Evolutionary conservation across 352 stramenopile genomes (phyloP).

Genomic region (Phytophthora ramorum): DNA sequence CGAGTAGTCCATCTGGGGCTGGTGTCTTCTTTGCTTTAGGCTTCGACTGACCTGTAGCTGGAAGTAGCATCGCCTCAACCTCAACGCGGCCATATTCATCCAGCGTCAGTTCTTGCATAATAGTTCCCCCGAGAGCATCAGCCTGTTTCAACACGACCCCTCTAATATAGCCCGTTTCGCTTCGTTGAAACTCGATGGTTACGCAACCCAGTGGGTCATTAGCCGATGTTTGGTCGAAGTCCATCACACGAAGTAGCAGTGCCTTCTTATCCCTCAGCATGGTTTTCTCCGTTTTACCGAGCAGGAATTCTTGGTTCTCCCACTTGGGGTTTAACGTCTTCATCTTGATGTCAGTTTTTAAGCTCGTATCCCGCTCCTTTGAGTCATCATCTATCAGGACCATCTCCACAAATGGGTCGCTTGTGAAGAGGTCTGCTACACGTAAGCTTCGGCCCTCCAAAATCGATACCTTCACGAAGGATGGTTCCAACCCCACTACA

Average conservation of each 20-base stretch:
- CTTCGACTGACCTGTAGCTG: slow-evolving; percentile 46
- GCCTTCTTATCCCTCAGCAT: slow-evolving; percentile 68
- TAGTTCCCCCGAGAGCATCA: slow-evolving; percentile 41
- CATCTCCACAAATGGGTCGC: slow-evolving; percentile 71
- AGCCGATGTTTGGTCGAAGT: slow-evolving; percentile 56
- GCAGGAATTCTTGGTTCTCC: slow-evolving; percentile 73
- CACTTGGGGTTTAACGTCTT: slow-evolving; percentile 75
- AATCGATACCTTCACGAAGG: slow-evolving; percentile 68
- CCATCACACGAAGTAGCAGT: slow-evolving; percentile 64
- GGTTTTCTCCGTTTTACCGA: slow-evolving; percentile 59
- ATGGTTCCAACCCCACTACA: slow-evolving; percentile 42
- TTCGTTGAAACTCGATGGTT: slow-evolving; percentile 62
- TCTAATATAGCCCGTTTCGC: slow-evolving; percentile 53
- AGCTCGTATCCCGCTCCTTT: slow-evolving; percentile 58
- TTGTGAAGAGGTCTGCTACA: slow-evolving; percentile 51
- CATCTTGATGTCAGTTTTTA: slow-evolving; percentile 75
- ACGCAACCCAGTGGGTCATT: slow-evolving; percentile 66
- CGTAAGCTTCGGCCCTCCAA: slow-evolving; percentile 64
- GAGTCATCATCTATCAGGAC: slow-evolving; percentile 52
- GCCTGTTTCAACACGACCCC: slow-evolving; percentile 56
- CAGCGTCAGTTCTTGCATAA: slow-evolving; percentile 42
- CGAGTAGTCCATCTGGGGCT: slow-evolving; percentile 52
- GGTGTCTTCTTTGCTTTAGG: slow-evolving; percentile 49
- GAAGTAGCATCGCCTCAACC: slow-evolving; percentile 60
- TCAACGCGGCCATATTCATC: slow-evolving; percentile 46